Conservation (phyloP, 2,329 filamentous ascomycete genomes). For the Teratosphaeria zuluensis region DNA sequence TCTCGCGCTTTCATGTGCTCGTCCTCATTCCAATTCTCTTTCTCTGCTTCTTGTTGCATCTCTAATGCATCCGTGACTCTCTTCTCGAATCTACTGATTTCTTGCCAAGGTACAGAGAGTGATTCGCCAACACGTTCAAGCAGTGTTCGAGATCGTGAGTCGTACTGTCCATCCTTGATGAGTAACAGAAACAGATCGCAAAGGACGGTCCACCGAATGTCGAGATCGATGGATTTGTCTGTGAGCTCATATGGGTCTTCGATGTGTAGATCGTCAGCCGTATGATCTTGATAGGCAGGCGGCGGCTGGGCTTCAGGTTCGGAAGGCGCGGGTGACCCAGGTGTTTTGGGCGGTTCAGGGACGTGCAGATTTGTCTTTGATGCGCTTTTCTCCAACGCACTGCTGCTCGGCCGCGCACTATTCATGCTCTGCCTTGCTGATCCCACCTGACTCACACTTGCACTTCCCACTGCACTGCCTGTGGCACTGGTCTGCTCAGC, state of each 20-base stretch:
- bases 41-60: constrained; percentile 90
- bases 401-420: constrained; percentile 14
- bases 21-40: constrained; percentile 96
- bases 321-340: constrained; percentile 25
- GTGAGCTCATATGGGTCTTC: constrained; percentile 72
- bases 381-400: constrained; percentile 6
- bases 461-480: not conserved
- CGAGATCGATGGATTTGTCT: constrained; percentile 82
- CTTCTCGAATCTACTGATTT: constrained; percentile 95
- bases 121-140: constrained; percentile 74
- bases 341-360: constrained; percentile 9
- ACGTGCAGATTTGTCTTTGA: constrained; percentile 11
- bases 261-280: constrained; percentile 66
- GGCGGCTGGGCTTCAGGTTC: constrained; percentile 9
- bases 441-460: not conserved
- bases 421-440: constrained; percentile 25
- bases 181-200: constrained; percentile 92
- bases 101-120: constrained; percentile 76
- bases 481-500: not conserved
- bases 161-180: constrained; percentile 93
- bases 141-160: constrained; percentile 73
- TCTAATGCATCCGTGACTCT: constrained; percentile 92
- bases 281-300: constrained; percentile 50
- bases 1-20: constrained; percentile 82
- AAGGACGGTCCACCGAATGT: constrained; percentile 91